Evolutionary conservation across 352 stramenopile genomes (phyloP), one percentile per base, ranked within the genome.

Genomic region (Pythium volutum): DNA sequence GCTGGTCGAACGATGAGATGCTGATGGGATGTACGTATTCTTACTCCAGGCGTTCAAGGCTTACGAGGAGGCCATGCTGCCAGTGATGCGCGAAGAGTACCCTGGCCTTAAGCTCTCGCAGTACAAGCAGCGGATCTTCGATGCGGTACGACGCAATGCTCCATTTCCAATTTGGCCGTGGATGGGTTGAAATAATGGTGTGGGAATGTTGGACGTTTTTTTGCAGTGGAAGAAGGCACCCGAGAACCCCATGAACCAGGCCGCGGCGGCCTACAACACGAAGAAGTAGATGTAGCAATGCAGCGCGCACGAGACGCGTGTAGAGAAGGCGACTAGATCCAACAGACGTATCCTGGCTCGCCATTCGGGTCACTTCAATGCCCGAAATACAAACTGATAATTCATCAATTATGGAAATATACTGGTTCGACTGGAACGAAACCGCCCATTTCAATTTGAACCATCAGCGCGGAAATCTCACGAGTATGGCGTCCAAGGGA

Each of bases 121-220:
- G 72, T 92, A 92, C 72, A 92, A 92, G 66, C 76, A 92, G 36
- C 77, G 78, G 43, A 73, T 92, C 41, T 88, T 79, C 53, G 82
- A 92, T 56, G 67, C 86, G 78, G 81, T 91, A 73, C 71, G 75
- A 61, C n/a, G n/a, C n/a, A 29, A 0, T 12, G 36, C 18, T 43
- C 18, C 36, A n/a, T n/a, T n/a, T 20, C 36, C 18, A 20, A 6
- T 29, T 18, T 45, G n/a, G 29, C 10, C 11, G 10, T 16, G 10
- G 16, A 16, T 36, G 25, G 27, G 12, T 18, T 49, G 36, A 9
- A 33, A 4, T 59, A 9, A 29, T 34, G 49, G 25, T 60, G 31
- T 26, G n/a, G 12, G 33, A 22, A 25, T 52, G 16, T 52, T 2
- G 15, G 27, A 2, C 8, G 7, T 42, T 10, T 42, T 10, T 31